Evolutionary conservation across 2,329 filamentous ascomycete species (phyloP).

Genomic region (Trichoderma sp.): DNA sequence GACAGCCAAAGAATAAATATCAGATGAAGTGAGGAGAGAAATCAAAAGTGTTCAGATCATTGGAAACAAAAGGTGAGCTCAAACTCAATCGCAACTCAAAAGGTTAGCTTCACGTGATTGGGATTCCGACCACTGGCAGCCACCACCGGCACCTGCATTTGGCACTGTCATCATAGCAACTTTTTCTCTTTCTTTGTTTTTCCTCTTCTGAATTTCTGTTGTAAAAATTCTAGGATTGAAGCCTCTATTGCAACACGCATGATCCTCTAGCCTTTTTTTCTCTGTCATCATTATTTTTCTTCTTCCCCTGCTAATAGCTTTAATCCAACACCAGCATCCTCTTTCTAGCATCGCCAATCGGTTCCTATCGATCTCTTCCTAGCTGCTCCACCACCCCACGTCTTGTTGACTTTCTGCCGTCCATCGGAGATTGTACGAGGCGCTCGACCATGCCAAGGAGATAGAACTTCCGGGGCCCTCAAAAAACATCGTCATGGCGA

Average conservation of each 20-base stretch:
- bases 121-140: background rate
- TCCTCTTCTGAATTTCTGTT: background rate
- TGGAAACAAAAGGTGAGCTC: background rate
- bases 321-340: background rate
- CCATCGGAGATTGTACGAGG: background rate
- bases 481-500: slow-evolving; percentile 39
- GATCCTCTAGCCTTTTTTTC: background rate
- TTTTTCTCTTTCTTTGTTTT: background rate
- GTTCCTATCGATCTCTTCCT: background rate
- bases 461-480: background rate
- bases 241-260: background rate
- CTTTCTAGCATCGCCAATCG: background rate
- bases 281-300: background rate
- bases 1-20: background rate
- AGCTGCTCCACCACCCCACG: slow-evolving; percentile 9
- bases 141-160: slow-evolving; percentile 2
- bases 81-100: background rate
- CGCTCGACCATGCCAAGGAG: background rate
- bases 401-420: background rate
- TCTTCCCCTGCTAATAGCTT: background rate
- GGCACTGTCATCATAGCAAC: background rate
- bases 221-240: background rate
- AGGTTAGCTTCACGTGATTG: slow-evolving; percentile 4
- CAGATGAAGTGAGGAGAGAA: background rate
- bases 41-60: background rate